phyloP scores from a whole-genome alignment of 2,329 filamentous ascomycete genomes.

The Dothideomycetes sp. region DNA sequence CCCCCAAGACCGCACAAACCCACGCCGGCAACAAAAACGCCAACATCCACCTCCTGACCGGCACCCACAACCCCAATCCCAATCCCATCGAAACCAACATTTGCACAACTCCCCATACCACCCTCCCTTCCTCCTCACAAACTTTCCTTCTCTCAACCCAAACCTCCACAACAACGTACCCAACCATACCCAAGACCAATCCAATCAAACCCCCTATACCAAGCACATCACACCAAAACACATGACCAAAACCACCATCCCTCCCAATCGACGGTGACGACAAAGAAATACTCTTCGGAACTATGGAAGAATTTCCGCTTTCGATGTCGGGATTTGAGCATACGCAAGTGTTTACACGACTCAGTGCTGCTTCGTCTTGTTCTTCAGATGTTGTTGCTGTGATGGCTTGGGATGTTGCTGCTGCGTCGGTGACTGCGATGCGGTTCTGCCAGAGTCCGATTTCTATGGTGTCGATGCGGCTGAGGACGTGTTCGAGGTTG shows the following conservation, averaged over 20 bases:
- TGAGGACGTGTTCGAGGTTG: not conserved
- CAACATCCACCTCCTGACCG: not conserved
- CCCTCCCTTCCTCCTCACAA: not conserved
- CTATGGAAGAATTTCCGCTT: not conserved
- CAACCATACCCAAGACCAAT: not conserved
- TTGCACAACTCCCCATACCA: constrained; percentile 7
- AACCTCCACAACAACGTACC: not conserved
- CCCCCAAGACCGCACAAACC: not conserved
- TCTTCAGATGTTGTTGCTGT: not conserved
- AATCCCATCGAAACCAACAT: not conserved
- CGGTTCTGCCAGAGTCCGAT: constrained; percentile 5
- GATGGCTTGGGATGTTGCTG: not conserved
- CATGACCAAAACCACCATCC: not conserved
- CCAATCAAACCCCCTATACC: not conserved
- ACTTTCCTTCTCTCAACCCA: not conserved
- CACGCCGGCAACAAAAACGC: constrained; percentile 7
- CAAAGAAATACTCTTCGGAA: not conserved
- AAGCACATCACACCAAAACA: constrained; percentile 4
- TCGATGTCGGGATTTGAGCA: not conserved
- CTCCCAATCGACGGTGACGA: not conserved
- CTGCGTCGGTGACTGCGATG: not conserved
- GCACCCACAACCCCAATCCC: constrained; percentile 3
- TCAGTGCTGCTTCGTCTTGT: not conserved
- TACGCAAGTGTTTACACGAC: constrained; percentile 3
- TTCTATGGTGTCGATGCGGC: constrained; percentile 7